phyloP scores from a whole-genome alignment of 1,284 basidiomycete species.

The Moesziomyces sp. region DNA sequence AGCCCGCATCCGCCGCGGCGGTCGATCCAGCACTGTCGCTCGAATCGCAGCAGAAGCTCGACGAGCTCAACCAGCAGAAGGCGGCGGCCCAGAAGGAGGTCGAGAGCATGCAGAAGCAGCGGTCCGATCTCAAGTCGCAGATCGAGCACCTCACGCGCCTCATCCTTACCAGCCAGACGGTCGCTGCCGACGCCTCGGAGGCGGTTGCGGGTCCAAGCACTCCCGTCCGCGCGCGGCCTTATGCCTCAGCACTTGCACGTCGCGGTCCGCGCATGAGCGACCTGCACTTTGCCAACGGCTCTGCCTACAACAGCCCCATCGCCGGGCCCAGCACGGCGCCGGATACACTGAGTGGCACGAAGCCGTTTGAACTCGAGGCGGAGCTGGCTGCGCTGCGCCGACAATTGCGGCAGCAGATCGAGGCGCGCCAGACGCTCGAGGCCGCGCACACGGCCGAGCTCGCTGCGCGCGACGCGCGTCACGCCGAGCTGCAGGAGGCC shows the following conservation, averaged over 20 bases:
- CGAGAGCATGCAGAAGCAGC: constrained; percentile 53
- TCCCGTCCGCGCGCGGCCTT: constrained; percentile 12
- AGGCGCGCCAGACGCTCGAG: constrained; percentile 23
- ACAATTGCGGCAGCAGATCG: constrained; percentile 43
- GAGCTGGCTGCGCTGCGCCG: constrained; percentile 52
- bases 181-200: constrained; percentile 29
- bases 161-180: constrained; percentile 59
- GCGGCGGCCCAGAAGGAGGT: constrained; percentile 52
- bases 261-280: constrained; percentile 60
- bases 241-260: constrained; percentile 40
- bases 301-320: constrained; percentile 19
- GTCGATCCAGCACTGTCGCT: constrained; percentile 8
- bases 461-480: constrained; percentile 26
- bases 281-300: constrained; percentile 8
- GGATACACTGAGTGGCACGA: constrained; percentile 20
- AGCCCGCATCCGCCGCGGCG: constrained; percentile 1
- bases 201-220: constrained; percentile 24
- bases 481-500: constrained; percentile 37
- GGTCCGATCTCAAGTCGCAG: constrained; percentile 52
- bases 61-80: constrained; percentile 47
- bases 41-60: constrained; percentile 32
- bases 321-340: neutral
- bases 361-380: constrained; percentile 55
- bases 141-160: constrained; percentile 63
- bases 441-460: constrained; percentile 27